Percentiles rank a stretch among this genome's conserved stretches.
Evolutionary conservation across 2,329 filamentous ascomycete species (phyloP).

Genomic region (Ascochyta viciae-villosae): DNA sequence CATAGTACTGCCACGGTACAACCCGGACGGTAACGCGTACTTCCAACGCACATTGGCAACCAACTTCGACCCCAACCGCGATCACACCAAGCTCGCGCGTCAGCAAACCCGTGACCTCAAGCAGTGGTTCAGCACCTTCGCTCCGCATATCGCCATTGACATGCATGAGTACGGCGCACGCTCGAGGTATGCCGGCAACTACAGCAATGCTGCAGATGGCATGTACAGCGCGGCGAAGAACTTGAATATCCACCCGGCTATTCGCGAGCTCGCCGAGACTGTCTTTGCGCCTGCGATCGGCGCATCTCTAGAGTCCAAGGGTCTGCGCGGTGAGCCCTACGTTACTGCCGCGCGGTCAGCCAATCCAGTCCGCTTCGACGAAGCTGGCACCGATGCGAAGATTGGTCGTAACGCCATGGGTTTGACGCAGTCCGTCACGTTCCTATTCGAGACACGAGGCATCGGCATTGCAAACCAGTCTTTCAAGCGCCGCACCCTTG

Average conservation of each 20-base stretch:
- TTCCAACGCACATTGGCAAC: constrained; percentile 47
- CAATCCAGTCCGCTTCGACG: constrained; percentile 34
- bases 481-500: constrained; percentile 42
- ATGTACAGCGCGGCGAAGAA: constrained; percentile 48
- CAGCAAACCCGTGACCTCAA: constrained; percentile 48
- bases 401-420: constrained; percentile 50
- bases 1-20: constrained; percentile 46
- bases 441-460: constrained; percentile 47
- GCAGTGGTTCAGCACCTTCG: constrained; percentile 37
- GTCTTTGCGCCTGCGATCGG: constrained; percentile 46
- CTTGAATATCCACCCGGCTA: constrained; percentile 44
- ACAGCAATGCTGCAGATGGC: constrained; percentile 45
- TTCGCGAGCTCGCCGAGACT: constrained; percentile 44
- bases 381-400: constrained; percentile 47
- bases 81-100: constrained; percentile 47
- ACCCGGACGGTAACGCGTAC: constrained; percentile 47
- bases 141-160: constrained; percentile 46
- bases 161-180: constrained; percentile 47
- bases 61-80: constrained; percentile 49
- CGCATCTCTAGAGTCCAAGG: constrained; percentile 31
- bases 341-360: constrained; percentile 37
- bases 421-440: constrained; percentile 44
- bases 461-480: constrained; percentile 46
- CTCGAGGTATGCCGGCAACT: constrained; percentile 36
- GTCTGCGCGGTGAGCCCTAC: constrained; percentile 46